Evolutionary conservation across 345 rosid species (phyloP).

Genomic region (Adansonia digitata): DNA sequence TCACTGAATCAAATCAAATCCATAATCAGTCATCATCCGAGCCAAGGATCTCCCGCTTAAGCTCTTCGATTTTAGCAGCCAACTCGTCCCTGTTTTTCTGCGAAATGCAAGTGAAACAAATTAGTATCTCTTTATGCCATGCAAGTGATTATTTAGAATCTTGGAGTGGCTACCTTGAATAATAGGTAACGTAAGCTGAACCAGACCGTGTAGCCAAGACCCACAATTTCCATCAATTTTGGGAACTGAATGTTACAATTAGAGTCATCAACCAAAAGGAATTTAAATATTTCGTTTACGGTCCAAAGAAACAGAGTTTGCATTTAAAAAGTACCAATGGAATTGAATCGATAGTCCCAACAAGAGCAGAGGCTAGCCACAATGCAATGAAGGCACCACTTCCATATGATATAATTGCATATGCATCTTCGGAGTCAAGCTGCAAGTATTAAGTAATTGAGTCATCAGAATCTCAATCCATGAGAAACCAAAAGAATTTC

Average conservation of each 20-base stretch:
- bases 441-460: conserved; percentile 23
- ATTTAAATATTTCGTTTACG: neutral
- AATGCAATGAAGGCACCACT: conserved; percentile 56
- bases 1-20: neutral
- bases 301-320: neutral
- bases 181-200: conserved; percentile 68
- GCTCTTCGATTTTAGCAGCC: conserved; percentile 51
- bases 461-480: neutral
- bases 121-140: neutral
- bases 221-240: conserved; percentile 82
- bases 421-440: conserved; percentile 59
- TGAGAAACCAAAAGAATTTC: neutral
- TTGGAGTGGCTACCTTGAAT: conserved; percentile 50
- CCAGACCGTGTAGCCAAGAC: conserved; percentile 85
- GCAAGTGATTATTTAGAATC: neutral
- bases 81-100: conserved; percentile 76
- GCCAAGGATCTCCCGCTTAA: conserved; percentile 70
- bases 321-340: conserved; percentile 55
- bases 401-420: conserved; percentile 54
- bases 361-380: conserved; percentile 56
- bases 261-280: neutral
- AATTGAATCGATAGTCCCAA: conserved; percentile 72
- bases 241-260: conserved; percentile 50
- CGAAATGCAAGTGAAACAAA: neutral
- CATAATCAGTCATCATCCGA: conserved; percentile 34